Percentiles rank a stretch among this genome's conserved stretches.
Evolutionary conservation across 2,329 filamentous ascomycete genomes (phyloP).

Genomic region (Ophiostoma montium): DNA sequence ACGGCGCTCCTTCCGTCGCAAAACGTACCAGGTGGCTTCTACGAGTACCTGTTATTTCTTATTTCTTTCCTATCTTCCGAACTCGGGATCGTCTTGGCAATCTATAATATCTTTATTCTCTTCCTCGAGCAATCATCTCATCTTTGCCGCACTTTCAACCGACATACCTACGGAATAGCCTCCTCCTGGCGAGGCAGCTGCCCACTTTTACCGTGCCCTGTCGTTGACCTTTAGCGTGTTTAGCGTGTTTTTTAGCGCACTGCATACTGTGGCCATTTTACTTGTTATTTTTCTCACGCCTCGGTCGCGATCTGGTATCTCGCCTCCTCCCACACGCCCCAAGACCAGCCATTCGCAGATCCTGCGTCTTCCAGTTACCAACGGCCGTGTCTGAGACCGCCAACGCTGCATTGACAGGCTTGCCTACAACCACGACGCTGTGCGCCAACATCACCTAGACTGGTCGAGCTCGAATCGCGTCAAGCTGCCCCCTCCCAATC

Average conservation of each 20-base stretch:
- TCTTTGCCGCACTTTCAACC: neutral
- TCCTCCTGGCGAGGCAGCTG: neutral
- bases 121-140: neutral
- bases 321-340: neutral
- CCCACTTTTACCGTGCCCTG: neutral
- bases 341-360: neutral
- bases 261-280: neutral
- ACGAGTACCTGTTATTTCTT: too few species aligned
- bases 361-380: neutral
- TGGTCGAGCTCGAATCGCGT: neutral
- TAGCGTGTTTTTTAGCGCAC: neutral
- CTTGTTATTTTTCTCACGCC: neutral
- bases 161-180: too few species aligned
- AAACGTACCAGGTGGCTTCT: neutral
- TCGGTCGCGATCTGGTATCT: neutral
- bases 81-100: neutral
- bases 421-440: neutral
- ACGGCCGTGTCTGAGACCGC: neutral
- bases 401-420: neutral
- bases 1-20: neutral
- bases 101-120: neutral
- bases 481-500: neutral
- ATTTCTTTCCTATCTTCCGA: neutral
- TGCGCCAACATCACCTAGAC: neutral
- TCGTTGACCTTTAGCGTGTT: constrained; percentile 1